Base-by-base conservation (phyloP, 1,139 yeast species). In the Saccharomycopsis crataegensis region DNA sequence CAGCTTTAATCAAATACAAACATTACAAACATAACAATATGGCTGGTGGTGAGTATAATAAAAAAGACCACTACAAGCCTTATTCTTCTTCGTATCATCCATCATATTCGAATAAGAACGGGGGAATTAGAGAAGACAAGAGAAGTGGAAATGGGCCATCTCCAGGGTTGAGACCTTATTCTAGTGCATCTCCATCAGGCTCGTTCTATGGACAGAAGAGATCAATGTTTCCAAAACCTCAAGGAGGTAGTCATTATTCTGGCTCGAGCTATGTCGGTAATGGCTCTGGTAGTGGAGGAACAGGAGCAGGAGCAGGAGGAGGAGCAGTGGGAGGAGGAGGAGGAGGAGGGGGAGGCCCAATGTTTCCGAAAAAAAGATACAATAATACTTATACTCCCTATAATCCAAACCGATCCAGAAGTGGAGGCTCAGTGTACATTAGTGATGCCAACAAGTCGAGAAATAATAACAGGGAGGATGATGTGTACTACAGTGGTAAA, bases 51-150 rank as follows among this genome's bases (percentile, higher is more conserved):
- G 53, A 53, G 28, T 53, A 52, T 41, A 48, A 50, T 16, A 41
- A 49, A 22, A 56, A 56, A 38, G 56, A 56, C 32, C 56, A 55
- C 34, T 56, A 56, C 45, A 54, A 49, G 47, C 55, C 58, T 9
- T 56, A 56, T 43, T 48, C 55, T 28, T 36, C 42, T 3, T 37
- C 28, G n/a, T 47, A 47, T 17, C 16, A 36, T 33, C 43, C 49
- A 16, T 14, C 32, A 7, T 43, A 43, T 43, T 22, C 32, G 8
- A 33, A 36, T 11, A 45, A 36, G 33, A 49, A 42, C 40, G 32
- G 44, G 14, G 43, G 42, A 8, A 42, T 42, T 17, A 43, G 53
- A 8, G 28, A 38, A 28, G 16, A 16, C 22, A 37, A 45, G 17
- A 14, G 11, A 16, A 40, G 50, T 28, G 33, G 42, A 17, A 42